Evolutionary conservation across 2,329 filamentous ascomycete species (phyloP).

Genomic region (Aspergillus uvarum): DNA sequence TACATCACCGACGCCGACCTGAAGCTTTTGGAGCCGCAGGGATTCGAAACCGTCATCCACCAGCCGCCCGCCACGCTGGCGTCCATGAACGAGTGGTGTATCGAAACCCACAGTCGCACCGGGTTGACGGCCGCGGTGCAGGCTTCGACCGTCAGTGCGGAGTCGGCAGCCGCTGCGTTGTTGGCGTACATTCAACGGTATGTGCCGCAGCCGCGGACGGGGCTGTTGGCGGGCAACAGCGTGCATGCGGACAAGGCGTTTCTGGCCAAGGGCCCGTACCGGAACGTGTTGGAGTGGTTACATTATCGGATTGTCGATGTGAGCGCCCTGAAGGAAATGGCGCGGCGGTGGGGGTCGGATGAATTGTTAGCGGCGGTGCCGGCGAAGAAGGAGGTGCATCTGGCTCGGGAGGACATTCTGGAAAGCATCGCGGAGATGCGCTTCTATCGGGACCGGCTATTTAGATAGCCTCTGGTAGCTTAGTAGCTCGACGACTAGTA

Average conservation of each 20-base stretch:
- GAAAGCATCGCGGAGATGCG: slow-evolving; percentile 92
- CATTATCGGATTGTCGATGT: slow-evolving; percentile 92
- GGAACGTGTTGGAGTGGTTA: slow-evolving; percentile 69
- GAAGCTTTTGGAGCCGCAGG: slow-evolving; percentile 69
- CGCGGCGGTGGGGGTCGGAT: slow-evolving; percentile 72
- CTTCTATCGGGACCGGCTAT: slow-evolving; percentile 75
- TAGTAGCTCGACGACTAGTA: background rate
- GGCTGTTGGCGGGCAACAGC: slow-evolving; percentile 84
- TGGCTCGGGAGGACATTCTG: slow-evolving; percentile 84
- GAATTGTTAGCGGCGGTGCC: slow-evolving; percentile 64
- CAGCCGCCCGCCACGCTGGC: slow-evolving; percentile 69
- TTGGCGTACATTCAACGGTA: slow-evolving; percentile 74
- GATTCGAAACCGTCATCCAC: slow-evolving; percentile 79
- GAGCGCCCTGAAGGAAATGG: slow-evolving; percentile 88
- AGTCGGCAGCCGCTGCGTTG: slow-evolving; percentile 69
- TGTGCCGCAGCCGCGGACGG: slow-evolving; percentile 65
- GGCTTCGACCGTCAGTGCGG: slow-evolving; percentile 68
- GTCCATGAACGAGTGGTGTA: slow-evolving; percentile 88
- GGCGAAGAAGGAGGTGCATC: slow-evolving; percentile 72
- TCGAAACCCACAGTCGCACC: slow-evolving; percentile 71
- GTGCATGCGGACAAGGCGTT: slow-evolving; percentile 89
- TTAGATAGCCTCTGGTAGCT: slow-evolving; percentile 38
- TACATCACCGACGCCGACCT: slow-evolving; percentile 83
- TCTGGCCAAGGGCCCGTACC: slow-evolving; percentile 71
- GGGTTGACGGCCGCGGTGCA: slow-evolving; percentile 78